Evolutionary conservation across 257 asterid genomes (phyloP).

Genomic region (Apocynum venetum): DNA sequence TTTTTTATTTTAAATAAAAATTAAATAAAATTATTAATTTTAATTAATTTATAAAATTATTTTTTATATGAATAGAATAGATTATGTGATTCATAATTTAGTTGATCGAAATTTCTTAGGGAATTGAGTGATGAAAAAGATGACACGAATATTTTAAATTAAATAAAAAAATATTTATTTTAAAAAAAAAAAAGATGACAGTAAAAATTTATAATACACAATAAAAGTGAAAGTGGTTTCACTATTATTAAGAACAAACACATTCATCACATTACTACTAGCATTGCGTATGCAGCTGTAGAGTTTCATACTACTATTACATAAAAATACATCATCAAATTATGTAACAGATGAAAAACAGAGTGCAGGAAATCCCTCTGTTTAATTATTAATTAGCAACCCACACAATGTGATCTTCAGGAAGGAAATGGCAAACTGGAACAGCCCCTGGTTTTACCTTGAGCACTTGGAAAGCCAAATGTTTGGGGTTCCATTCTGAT

Average conservation of each 20-base stretch:
- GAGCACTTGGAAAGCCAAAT: constrained; percentile 76
- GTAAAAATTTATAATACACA: too few relatives aligned
- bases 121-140: too few relatives aligned
- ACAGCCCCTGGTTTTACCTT: constrained; percentile 68
- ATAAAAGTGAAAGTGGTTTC: too few relatives aligned
- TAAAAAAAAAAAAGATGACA: too few relatives aligned
- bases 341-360: not conserved
- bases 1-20: too few relatives aligned
- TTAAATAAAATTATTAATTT: too few relatives aligned
- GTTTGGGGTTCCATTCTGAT: constrained; percentile 76
- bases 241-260: not conserved
- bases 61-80: too few relatives aligned
- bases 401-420: constrained; percentile 75
- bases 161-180: too few relatives aligned
- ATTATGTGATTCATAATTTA: too few relatives aligned
- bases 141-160: too few relatives aligned
- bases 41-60: too few relatives aligned
- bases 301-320: not conserved
- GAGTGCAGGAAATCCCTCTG: not conserved
- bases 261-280: not conserved
- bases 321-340: constrained; percentile 1
- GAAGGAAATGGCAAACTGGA: constrained; percentile 80
- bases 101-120: too few relatives aligned
- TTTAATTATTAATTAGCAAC: constrained; percentile 16
- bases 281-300: not conserved